Evolutionary conservation across 768 basidiomycete genomes (phyloP), one percentile per base, ranked within the genome.

Genomic region (Floccularia luteovirens): DNA sequence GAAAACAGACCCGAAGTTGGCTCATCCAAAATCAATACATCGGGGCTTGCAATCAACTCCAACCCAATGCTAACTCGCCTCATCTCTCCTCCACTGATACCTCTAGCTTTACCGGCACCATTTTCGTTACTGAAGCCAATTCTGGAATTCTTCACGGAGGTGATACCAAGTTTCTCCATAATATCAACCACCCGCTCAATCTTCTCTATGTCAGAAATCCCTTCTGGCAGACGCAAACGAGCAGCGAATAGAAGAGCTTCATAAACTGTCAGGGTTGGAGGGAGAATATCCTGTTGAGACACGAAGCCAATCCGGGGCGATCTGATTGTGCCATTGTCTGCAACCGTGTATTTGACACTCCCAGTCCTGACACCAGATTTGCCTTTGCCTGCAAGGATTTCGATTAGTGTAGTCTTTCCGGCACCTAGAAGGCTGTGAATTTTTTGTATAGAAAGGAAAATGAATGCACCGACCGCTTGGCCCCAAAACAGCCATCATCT

Each of bases 21-120:
- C 52, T 96, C 92, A 51, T 96, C 92, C 23, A 91, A 68, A 21
- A 94, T 77, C 28, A 96, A 59, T 8, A 96, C 68, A 53, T 91
- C 88, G 0, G 92, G 92, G 28, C 74, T 71, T 0, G 88, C 82
- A 35, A 94, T 81, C 7, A 96, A 70, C 62, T 94, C 92, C 25
- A 92, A 61, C 4, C 90, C 92, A 44, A 96, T 93, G 43, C 83
- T 90, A 4, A 96, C 86, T 36, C 92, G 67, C 33, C 92, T 73
- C 70, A 88, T 87, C 59, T 96, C 91, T 7, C 92, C 92, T 8
- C 92, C 92, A 50, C 84, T 88, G 38, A 96, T 90, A 0, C 90
- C 92, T 34, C 90, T 69, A 14, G 75, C 69, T 46, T 83, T 81
- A 4, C 78, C 75, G 7, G 81, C 79, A 3, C 82, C 79, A 27